Base-by-base conservation (phyloP, 495 filamentous ascomycete genomes). In the Aspergillus homomorphus region DNA sequence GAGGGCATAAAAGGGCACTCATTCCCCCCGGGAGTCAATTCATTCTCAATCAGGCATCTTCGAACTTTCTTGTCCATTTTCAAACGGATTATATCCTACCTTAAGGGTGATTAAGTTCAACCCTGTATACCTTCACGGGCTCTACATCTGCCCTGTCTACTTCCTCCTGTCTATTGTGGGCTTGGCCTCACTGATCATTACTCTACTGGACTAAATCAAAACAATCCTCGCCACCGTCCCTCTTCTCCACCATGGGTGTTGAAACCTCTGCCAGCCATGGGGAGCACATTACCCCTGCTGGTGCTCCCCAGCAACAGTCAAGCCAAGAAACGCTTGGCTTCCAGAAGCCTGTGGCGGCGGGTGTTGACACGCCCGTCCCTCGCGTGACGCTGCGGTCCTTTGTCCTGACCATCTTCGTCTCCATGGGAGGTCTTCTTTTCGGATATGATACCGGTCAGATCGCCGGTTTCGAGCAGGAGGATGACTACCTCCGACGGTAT, bases 361-460 rank as follows among this genome's bases (percentile, higher is more conserved):
- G 68, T 1, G 64, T 77, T 23, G 71, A 80, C 53, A 73, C 73
- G 4, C 72, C 75, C 0, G 64, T 80, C 16, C 75, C 71, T 8
- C 66, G 68, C 15, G 51, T 83, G 16, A 83, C 79, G 6, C 42
- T 72, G 22, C 72, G 74, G 12, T 73, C 79, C 42, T 62, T 80
- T n/a, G 53, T 75, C 48, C 82, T 84, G 79, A 78, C 74, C 14
- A 62, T 81, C 8, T 75, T 83, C 51, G 80, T 83, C 23, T 83
- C 87, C 3, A 85, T 90, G 76, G 87, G 87, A 56, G 87, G 87
- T 55, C 82, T 90, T 46, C 80, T 90, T 16, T 79, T 79, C 56
- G 76, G 76, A 26, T 79, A 77, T 51, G 76, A 79, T 60, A 73
- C 74, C 20, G 79, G 80, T 62, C 79, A 82, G 66, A 83, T 83